These are phyloP conservation scores for Venturia aucupariae DNA, from an alignment of 2,329 filamentous ascomycete genomes.

Conservation along the genomic window DNA sequence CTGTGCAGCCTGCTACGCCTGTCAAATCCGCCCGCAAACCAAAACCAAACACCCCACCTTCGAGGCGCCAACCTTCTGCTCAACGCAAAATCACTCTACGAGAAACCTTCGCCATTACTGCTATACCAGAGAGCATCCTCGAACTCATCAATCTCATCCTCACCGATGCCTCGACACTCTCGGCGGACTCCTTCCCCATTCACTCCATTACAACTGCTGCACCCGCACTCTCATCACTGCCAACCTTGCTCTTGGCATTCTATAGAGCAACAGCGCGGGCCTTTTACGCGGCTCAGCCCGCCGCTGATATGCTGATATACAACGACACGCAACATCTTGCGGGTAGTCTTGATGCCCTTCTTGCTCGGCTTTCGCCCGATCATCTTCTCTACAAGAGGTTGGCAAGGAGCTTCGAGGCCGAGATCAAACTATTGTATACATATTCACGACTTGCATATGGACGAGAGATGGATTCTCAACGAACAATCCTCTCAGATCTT, in stretches of 20 bases:
- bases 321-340: slow-evolving; percentile 54
- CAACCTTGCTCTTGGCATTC: slow-evolving; percentile 65
- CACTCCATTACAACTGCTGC: slow-evolving; percentile 58
- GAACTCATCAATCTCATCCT: slow-evolving; percentile 50
- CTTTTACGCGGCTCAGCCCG: slow-evolving; percentile 55
- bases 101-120: slow-evolving; percentile 82
- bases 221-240: slow-evolving; percentile 60
- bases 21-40: slow-evolving; percentile 19
- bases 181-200: slow-evolving; percentile 34
- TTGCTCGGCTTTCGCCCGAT: slow-evolving; percentile 33
- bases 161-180: slow-evolving; percentile 43
- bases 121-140: slow-evolving; percentile 71
- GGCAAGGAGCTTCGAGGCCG: slow-evolving; percentile 35
- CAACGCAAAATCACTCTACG: slow-evolving; percentile 63
- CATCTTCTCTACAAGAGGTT: slow-evolving; percentile 25
- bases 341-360: slow-evolving; percentile 42
- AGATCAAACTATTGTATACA: slow-evolving; percentile 46
- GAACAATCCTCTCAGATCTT: slow-evolving; percentile 52
- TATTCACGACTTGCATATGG: slow-evolving; percentile 54
- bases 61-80: background rate
- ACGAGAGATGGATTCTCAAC: slow-evolving; percentile 55
- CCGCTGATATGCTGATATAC: slow-evolving; percentile 55
- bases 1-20: slow-evolving; percentile 23
- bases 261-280: slow-evolving; percentile 69
- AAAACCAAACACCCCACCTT: slow-evolving; percentile 20